Conservation (phyloP, 176 grass and related monocot species). For the Cocos nucifera region DNA sequence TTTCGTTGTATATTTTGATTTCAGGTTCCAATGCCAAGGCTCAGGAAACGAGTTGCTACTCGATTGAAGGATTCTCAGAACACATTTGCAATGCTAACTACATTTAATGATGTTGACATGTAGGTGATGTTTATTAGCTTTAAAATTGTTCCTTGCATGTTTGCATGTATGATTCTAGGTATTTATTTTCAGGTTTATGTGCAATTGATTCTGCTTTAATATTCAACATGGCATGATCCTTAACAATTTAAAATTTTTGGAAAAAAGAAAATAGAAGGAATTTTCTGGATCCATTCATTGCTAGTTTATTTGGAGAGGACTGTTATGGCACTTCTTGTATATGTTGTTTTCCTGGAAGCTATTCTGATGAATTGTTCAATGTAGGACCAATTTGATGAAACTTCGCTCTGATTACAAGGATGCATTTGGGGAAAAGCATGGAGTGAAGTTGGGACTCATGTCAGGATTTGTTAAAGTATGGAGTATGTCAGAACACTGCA, state of each 20-base stretch:
- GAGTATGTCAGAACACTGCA: no score
- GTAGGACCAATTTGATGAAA: constrained; percentile 99
- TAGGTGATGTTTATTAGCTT: constrained; percentile 34
- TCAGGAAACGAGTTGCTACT: constrained; percentile 91
- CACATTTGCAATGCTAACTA: constrained; percentile 93
- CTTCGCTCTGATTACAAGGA: constrained; percentile 95
- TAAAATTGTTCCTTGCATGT: background rate
- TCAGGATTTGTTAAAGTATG: constrained; percentile 94
- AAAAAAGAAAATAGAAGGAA: no score
- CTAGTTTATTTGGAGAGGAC: no score
- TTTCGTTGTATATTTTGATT: background rate
- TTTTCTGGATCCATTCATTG: no score
- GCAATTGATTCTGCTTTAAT: no score
- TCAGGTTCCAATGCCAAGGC: constrained; percentile 90
- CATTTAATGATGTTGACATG: constrained; percentile 99
- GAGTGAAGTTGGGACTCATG: constrained; percentile 96
- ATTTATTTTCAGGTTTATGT: no score
- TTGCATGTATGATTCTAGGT: background rate
- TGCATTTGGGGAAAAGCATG: constrained; percentile 78
- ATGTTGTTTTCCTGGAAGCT: background rate
- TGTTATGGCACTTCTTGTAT: no score
- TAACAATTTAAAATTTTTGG: no score
- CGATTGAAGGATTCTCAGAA: constrained; percentile 99
- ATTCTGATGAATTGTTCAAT: constrained; percentile 4
- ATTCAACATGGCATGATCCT: no score